These are phyloP conservation scores for Spergularia bocconei DNA, from an alignment of 148 eudicot species.

Conservation along the genomic window DNA sequence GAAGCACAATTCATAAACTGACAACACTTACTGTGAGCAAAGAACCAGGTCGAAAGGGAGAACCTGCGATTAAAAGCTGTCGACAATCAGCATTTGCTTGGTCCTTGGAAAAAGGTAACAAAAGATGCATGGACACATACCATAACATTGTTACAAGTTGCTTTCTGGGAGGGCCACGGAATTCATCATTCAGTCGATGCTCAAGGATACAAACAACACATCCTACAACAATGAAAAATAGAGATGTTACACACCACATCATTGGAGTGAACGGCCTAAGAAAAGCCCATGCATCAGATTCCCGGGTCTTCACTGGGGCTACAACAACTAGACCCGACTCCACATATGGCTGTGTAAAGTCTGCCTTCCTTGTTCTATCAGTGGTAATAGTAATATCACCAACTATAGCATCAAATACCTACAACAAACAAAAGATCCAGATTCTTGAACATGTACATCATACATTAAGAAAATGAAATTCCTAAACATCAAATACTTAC, in stretches of 20 bases:
- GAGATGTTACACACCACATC: constrained; percentile 60
- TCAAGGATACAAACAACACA: constrained; percentile 65
- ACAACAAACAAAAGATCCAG: neutral
- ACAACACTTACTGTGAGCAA: constrained; percentile 59
- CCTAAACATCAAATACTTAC: constrained; percentile 43
- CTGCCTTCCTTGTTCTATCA: constrained; percentile 49
- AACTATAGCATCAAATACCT: constrained; percentile 63
- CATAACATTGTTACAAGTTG: constrained; percentile 57
- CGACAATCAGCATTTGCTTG: constrained; percentile 11
- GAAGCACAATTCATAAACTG: neutral
- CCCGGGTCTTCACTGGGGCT: constrained; percentile 40
- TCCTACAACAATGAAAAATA: constrained; percentile 53
- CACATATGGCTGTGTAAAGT: constrained; percentile 62
- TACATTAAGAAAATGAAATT: neutral
- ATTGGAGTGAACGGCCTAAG: constrained; percentile 51
- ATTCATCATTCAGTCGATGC: constrained; percentile 64
- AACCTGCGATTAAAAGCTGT: constrained; percentile 56
- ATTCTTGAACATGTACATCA: neutral
- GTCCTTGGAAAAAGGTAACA: constrained; percentile 4
- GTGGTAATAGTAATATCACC: constrained; percentile 70
- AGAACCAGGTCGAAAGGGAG: constrained; percentile 72
- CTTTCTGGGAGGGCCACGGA: constrained; percentile 64
- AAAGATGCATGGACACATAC: constrained; percentile 29
- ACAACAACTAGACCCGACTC: constrained; percentile 74
- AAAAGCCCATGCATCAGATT: constrained; percentile 65